phyloP scores from a whole-genome alignment of 2,329 filamentous ascomycete species.

The Trichoderma harzianum region DNA sequence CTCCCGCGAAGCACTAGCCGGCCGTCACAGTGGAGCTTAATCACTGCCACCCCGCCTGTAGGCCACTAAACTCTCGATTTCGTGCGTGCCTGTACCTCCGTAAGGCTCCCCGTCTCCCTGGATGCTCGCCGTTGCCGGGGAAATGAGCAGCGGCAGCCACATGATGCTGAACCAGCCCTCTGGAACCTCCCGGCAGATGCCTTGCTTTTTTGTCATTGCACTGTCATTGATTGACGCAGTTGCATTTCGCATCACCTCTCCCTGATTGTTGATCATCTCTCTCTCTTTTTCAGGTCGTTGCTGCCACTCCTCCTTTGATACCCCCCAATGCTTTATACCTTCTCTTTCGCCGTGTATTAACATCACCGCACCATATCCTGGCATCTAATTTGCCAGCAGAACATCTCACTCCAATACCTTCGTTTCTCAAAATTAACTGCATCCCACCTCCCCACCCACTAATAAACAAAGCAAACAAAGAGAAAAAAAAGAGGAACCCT shows the following conservation, averaged over 20 bases:
- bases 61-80: background rate
- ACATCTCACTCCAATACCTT: background rate
- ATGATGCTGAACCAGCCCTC: background rate
- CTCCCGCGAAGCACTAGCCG: background rate
- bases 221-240: background rate
- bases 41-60: background rate
- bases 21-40: background rate
- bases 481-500: background rate
- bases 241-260: slow-evolving; percentile 1
- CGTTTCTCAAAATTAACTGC: background rate
- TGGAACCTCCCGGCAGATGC: background rate
- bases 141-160: slow-evolving; percentile 1
- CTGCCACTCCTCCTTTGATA: slow-evolving; percentile 1
- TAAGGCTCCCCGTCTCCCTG: background rate
- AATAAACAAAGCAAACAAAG: background rate
- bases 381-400: background rate
- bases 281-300: slow-evolving; percentile 2
- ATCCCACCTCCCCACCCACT: background rate
- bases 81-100: background rate
- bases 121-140: slow-evolving; percentile 10
- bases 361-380: background rate
- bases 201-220: background rate
- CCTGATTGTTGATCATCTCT: background rate
- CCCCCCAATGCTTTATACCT: background rate
- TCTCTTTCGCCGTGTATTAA: background rate